These are phyloP conservation scores for Cystobasidiopsis lactophilus DNA, from an alignment of 768 basidiomycete genomes.

Conservation along the genomic window DNA sequence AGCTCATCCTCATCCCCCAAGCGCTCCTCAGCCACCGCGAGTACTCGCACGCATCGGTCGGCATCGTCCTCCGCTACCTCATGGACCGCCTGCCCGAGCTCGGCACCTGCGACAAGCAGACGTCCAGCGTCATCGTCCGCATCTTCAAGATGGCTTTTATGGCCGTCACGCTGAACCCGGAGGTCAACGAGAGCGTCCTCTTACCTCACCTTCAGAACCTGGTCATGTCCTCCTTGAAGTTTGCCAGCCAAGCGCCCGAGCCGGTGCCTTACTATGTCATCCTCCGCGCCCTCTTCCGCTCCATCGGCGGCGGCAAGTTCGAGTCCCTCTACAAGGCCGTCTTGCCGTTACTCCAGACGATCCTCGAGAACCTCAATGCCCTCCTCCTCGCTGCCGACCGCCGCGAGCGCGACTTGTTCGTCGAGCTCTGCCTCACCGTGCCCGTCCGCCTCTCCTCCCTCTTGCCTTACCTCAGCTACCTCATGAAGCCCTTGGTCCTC, in stretches of 20 bases:
- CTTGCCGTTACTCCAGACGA: conserved; percentile 80
- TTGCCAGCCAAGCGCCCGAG: conserved; percentile 73
- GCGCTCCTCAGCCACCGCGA: conserved; percentile 54
- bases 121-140: conserved; percentile 62
- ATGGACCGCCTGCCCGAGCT: conserved; percentile 58
- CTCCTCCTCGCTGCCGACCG: conserved; percentile 58
- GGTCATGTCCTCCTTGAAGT: conserved; percentile 86
- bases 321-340: conserved; percentile 91
- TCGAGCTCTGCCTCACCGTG: conserved; percentile 89
- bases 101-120: conserved; percentile 47
- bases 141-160: conserved; percentile 89
- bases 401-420: conserved; percentile 65
- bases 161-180: conserved; percentile 52
- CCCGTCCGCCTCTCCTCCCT: conserved; percentile 86
- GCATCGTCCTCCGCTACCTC: conserved; percentile 69
- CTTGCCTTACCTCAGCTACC: conserved; percentile 74
- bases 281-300: conserved; percentile 73
- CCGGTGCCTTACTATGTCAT: conserved; percentile 84
- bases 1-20: conserved; percentile 66
- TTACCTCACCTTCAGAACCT: conserved; percentile 76
- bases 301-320: conserved; percentile 77
- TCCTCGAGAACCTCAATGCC: conserved; percentile 81
- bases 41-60: conserved; percentile 56
- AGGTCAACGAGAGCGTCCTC: conserved; percentile 70
- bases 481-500: conserved; percentile 87